Percentiles rank a stretch among this genome's conserved stretches.
phyloP scores from a whole-genome alignment of 164 flowering plant species.

The Paratinospora sagittata region DNA sequence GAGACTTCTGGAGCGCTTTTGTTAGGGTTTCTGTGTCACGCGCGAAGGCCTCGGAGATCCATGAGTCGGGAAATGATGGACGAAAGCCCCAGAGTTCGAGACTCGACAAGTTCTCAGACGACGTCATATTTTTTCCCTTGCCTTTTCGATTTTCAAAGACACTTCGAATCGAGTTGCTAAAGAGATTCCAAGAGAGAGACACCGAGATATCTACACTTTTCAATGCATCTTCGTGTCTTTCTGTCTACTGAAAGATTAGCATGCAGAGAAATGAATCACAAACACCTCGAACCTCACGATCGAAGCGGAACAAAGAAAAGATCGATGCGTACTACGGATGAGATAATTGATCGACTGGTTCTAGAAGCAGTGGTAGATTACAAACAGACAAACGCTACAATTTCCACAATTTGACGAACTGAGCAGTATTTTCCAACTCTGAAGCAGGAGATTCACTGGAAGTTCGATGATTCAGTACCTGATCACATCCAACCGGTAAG shows the following conservation, averaged over 20 bases:
- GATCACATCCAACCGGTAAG: too few species aligned
- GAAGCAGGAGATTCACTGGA: neutral
- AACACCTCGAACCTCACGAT: neutral
- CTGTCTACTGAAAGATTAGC: neutral
- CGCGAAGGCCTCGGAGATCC: constrained; percentile 51
- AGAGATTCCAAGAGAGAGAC: neutral
- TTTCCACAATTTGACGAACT: neutral
- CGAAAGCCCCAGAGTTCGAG: constrained; percentile 48
- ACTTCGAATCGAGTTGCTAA: neutral
- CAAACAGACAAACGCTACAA: too few species aligned
- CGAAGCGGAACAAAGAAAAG: neutral
- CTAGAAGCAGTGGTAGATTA: too few species aligned
- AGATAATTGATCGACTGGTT: too few species aligned
- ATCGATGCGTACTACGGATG: neutral
- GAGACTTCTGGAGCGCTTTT: constrained; percentile 56
- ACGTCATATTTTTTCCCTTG: constrained; percentile 28
- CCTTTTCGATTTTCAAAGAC: neutral
- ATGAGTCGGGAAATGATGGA: constrained; percentile 37
- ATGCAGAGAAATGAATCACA: neutral
- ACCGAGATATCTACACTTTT: neutral
- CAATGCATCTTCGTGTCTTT: neutral
- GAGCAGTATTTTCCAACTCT: neutral
- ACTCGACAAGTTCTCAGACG: constrained; percentile 47
- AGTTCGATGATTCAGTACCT: neutral
- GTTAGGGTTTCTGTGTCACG: constrained; percentile 67